A percentile compares a stretch with the other conserved stretches of the same genome.
phyloP scores from a whole-genome alignment of 768 basidiomycete species.

The Tylopilus intermedius region DNA sequence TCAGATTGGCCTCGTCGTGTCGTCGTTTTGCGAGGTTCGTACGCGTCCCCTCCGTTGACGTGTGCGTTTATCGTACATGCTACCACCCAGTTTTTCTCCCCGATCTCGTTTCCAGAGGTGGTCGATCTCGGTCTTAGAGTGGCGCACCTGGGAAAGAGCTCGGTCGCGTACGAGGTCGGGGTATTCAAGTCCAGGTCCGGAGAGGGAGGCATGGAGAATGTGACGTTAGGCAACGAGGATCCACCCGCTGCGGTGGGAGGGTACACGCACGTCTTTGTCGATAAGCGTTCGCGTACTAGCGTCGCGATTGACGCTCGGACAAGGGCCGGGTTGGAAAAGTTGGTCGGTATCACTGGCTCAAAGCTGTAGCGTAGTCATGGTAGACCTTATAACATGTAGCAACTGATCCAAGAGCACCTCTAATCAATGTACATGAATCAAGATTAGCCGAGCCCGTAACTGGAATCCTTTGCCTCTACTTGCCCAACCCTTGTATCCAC shows the following conservation, averaged over 20 bases:
- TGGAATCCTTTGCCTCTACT: not conserved
- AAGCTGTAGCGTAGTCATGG: conserved; percentile 18
- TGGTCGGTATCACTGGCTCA: not conserved
- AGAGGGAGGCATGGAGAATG: not conserved
- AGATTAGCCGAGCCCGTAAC: not conserved
- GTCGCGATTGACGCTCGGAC: conserved; percentile 39
- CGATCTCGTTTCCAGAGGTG: conserved; percentile 67
- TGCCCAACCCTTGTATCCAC: conserved; percentile 22
- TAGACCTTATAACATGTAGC: no score
- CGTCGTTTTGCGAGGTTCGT: conserved; percentile 64
- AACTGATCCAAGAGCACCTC: no score
- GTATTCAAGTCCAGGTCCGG: conserved; percentile 47
- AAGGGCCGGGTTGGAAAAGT: conserved; percentile 40
- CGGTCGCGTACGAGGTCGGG: conserved; percentile 75
- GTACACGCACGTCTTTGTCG: conserved; percentile 85
- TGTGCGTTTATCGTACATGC: not conserved
- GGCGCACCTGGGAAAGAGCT: conserved; percentile 63
- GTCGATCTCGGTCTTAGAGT: conserved; percentile 70
- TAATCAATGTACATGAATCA: not conserved
- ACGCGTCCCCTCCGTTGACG: not conserved
- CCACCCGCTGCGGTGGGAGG: conserved; percentile 42
- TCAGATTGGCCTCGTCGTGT: conserved; percentile 72
- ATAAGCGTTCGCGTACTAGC: conserved; percentile 53
- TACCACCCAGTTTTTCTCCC: conserved; percentile 54
- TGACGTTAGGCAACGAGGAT: conserved; percentile 11